phyloP scores from a whole-genome alignment of 2,329 filamentous ascomycete species.

The Aureobasidium subglaciale region DNA sequence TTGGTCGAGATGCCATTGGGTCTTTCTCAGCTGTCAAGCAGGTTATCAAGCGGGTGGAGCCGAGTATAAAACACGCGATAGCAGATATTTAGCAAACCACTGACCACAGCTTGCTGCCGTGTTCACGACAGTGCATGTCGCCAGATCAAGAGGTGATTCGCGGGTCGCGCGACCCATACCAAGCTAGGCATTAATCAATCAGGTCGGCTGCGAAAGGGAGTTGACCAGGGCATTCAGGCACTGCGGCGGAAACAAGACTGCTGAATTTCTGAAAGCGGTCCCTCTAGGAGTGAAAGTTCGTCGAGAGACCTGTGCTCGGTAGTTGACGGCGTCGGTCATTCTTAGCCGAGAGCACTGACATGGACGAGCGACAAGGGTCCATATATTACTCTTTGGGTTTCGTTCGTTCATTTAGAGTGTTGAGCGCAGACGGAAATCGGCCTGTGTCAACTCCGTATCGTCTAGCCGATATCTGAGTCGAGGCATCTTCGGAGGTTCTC shows the following conservation, averaged over 20 bases:
- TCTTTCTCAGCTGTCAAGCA: no score
- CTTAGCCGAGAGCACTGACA: constrained; percentile 2
- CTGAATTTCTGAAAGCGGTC: not conserved
- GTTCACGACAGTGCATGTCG: not conserved
- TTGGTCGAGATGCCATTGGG: no score
- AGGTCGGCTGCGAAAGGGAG: not conserved
- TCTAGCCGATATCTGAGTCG: not conserved
- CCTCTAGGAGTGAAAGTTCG: not conserved
- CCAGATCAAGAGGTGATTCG: not conserved
- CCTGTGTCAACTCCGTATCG: not conserved
- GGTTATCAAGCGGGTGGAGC: not conserved
- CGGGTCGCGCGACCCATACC: not conserved
- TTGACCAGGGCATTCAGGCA: not conserved
- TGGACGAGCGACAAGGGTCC: not conserved
- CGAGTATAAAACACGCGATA: not conserved
- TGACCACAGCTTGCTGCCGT: constrained; percentile 1
- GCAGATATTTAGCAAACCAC: not conserved
- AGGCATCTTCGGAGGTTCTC: not conserved
- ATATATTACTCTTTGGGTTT: not conserved
- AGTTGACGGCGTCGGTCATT: constrained; percentile 1
- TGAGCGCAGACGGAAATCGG: not conserved
- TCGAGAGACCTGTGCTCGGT: constrained; percentile 3
- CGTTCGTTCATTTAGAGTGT: not conserved
- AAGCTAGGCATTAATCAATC: not conserved
- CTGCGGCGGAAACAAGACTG: not conserved